Base-by-base conservation (phyloP, 805 yeast species). In the Candida ortonii region DNA sequence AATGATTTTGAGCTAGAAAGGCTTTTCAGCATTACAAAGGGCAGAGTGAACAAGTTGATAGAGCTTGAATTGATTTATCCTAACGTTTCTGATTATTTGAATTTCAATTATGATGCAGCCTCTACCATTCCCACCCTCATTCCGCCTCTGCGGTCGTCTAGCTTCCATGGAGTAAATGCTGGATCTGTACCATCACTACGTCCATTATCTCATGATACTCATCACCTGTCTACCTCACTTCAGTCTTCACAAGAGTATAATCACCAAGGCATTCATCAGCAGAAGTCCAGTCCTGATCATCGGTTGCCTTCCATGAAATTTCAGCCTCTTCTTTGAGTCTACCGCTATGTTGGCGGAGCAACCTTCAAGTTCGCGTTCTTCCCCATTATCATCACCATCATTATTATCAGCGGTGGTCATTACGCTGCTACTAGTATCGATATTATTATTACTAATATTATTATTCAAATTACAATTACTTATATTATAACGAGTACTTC, bases 1-100 rank as follows among this genome's bases (percentile, higher is more conserved):
- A 64, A 67, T 10, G 78, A 76, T 47, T 48, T 52, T 28, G 76
- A 73, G 30, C 55, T 76, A 25, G 73, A 72, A 19, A 65, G 62
- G 26, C 47, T 71, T n/a, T 69, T 76, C 44, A 36, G 47, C 12
- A 30, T 41, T 30, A 33, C 47, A 9, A 46, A 44, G 16, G 40
- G 38, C 24, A 43, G 45, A 22, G 30, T 36, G 14, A 39, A 46
- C 16, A 65, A 63, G 13, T 54, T 60, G 20, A 60, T 72, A 16
- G 61, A 60, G 13, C 50, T 73, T 13, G 76, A 71, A 44, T 53
- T 72, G 22, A 59, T 56, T 9, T 49, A 45, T 35, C 49, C 51
- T 17, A 53, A 47, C 22, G 46, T 47, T 25, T 57, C 50, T 27
- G 59, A 54, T 22, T 55, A 49, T 25, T 33, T 57, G 27, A 53